These are phyloP conservation scores for Pleodorina starrii DNA, from an alignment of 139 green algal genomes.

Conservation along the genomic window DNA sequence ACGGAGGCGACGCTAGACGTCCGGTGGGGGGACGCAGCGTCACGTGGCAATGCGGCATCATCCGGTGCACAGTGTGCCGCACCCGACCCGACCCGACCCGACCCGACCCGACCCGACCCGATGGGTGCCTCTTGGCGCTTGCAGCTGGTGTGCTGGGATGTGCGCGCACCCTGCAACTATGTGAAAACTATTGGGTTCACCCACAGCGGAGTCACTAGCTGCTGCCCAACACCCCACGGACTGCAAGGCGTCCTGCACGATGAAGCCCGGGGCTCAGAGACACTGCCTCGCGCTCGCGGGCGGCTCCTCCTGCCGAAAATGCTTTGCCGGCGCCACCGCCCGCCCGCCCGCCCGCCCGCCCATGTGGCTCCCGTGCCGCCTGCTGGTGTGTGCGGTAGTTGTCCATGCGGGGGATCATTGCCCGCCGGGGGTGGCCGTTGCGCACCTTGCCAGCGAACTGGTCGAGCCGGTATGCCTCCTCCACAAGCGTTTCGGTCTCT, in stretches of 20 bases:
- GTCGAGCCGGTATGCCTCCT: slow-evolving; percentile 22
- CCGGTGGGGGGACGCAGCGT: neutral
- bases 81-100: neutral
- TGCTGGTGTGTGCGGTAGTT: neutral
- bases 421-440: neutral
- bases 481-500: slow-evolving; percentile 35
- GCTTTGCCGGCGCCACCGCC: neutral
- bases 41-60: neutral
- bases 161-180: no score
- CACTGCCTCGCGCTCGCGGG: neutral
- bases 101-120: no score
- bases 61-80: neutral
- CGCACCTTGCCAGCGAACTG: slow-evolving; percentile 38
- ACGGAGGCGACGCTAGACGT: neutral
- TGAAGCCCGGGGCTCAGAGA: neutral
- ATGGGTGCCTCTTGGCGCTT: no score
- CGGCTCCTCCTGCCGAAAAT: neutral
- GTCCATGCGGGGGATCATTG: neutral
- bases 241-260: no score
- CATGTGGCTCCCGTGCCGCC: no score
- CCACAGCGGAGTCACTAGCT: no score
- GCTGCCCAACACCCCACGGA: no score
- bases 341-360: no score
- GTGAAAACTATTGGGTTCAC: no score
- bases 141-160: no score